Evolutionary conservation across 805 yeast genomes (phyloP), one percentile per base, ranked within the genome.

Genomic region (Cyberlindnera euphorbiae): DNA sequence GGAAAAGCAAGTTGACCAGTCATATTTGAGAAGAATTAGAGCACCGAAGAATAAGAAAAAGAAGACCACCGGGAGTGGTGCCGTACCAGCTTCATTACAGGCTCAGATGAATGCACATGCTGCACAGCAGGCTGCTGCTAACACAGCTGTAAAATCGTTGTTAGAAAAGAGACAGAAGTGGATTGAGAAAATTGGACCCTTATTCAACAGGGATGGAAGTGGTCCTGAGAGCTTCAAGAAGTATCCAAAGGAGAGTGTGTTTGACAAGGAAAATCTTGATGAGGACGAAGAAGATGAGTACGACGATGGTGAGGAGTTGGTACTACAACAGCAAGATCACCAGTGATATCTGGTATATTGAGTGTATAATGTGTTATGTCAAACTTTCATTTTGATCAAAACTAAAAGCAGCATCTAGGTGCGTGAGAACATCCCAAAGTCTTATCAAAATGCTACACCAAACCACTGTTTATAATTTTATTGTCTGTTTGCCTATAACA

Each of bases 1-100:
- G 47, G 97, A 93, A 58, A 93, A 90, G 58, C 99, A 93, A 61
- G 89, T 93, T 25, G 98, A 93, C 56, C 97, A 86, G 58, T 89
- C 95, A 15, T 93, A 89, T 56, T 64, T 83, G 45, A 83, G 88
- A 58, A 69, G 97, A 41, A 72, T 83, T 38, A 77, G 88, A 49
- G 86, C 79, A 7, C 79, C 87, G 38, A 82, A 65, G 45, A 62
- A 59, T 38, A 66, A 64, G 40, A 67, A 67, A 53, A 63, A 64
- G 44, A 59, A 55, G 27, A 50, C 52, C 37, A 46, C 17, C 38
- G 22, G 54, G 30, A 46, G 18, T 38, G 23, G 54, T 31, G 44
- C 35, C 2, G 27, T 46, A 12, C 58, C 51, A 35, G 62, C 60
- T 26, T 60, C 66, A 13, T 53, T 62, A 6, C 59, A 45, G 39